phyloP scores from a whole-genome alignment of 2,329 filamentous ascomycete species.

The Elsinoe batatas region DNA sequence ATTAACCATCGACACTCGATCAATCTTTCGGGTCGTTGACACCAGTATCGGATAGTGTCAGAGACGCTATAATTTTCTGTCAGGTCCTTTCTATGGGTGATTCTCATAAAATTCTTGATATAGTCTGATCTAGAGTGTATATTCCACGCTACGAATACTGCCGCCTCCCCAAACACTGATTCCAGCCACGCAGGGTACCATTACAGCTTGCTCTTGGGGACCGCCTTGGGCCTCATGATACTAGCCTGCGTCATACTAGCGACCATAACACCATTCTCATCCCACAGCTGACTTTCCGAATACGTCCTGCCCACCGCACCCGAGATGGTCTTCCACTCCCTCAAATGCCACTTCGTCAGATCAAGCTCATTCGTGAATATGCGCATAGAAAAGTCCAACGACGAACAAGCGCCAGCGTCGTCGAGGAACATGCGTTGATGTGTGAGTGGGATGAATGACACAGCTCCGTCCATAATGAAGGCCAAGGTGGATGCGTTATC shows the following conservation, averaged over 20 bases:
- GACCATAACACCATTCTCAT: slow-evolving; percentile 35
- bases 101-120: too few relatives aligned
- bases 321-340: slow-evolving; percentile 31
- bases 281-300: slow-evolving; percentile 37
- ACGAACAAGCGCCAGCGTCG: slow-evolving; percentile 36
- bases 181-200: background rate
- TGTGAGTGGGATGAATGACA: slow-evolving; percentile 37
- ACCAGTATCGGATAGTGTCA: too few relatives aligned
- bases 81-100: too few relatives aligned
- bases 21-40: too few relatives aligned
- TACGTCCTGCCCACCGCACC: slow-evolving; percentile 37
- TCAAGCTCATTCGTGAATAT: slow-evolving; percentile 33
- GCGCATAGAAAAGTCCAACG: slow-evolving; percentile 43
- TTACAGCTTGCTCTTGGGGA: background rate
- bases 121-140: too few relatives aligned
- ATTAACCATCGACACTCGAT: too few relatives aligned
- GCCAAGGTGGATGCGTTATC: slow-evolving; percentile 33
- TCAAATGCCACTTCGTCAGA: slow-evolving; percentile 35
- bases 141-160: background rate
- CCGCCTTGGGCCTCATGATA: slow-evolving; percentile 24
- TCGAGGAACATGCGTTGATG: slow-evolving; percentile 37
- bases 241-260: slow-evolving; percentile 42
- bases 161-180: background rate
- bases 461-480: slow-evolving; percentile 37
- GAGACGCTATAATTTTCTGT: too few relatives aligned